These are phyloP conservation scores for Coprinopsis marcescibilis DNA, from an alignment of 768 basidiomycete species.

Conservation along the genomic window DNA sequence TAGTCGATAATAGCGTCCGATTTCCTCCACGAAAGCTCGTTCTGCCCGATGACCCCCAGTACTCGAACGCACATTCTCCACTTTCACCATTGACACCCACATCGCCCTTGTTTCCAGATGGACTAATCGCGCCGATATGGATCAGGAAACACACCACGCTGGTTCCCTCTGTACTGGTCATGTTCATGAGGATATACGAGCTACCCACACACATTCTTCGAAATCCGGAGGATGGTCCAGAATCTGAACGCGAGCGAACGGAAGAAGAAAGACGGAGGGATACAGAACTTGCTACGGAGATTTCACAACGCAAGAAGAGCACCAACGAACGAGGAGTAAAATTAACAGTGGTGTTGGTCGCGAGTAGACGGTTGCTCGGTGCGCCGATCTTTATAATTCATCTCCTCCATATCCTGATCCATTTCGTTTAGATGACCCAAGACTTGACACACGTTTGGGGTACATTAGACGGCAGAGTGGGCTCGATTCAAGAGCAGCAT, in stretches of 20 bases:
- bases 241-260: slow-evolving; percentile 49
- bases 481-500: slow-evolving; percentile 84
- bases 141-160: slow-evolving; percentile 91
- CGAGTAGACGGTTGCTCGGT: slow-evolving; percentile 87
- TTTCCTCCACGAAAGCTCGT: slow-evolving; percentile 85
- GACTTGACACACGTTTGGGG: slow-evolving; percentile 77
- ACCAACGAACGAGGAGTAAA: slow-evolving; percentile 87
- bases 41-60: slow-evolving; percentile 51
- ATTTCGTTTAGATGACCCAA: slow-evolving; percentile 62
- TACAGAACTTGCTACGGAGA: slow-evolving; percentile 70
- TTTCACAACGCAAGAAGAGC: slow-evolving; percentile 72
- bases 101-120: slow-evolving; percentile 91
- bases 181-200: slow-evolving; percentile 85
- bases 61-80: slow-evolving; percentile 70
- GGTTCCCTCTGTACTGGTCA: slow-evolving; percentile 88
- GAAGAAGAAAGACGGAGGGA: slow-evolving; percentile 72
- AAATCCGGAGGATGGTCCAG: slow-evolving; percentile 50
- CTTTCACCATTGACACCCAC: slow-evolving; percentile 87
- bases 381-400: slow-evolving; percentile 19
- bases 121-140: slow-evolving; percentile 97
- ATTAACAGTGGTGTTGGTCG: slow-evolving; percentile 88
- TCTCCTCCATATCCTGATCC: neutral
- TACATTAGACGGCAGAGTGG: slow-evolving; percentile 84
- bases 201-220: slow-evolving; percentile 36
- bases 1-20: slow-evolving; percentile 79